Conservation (phyloP, 2,329 filamentous ascomycete species). For the Hymenoscyphus linearis region DNA sequence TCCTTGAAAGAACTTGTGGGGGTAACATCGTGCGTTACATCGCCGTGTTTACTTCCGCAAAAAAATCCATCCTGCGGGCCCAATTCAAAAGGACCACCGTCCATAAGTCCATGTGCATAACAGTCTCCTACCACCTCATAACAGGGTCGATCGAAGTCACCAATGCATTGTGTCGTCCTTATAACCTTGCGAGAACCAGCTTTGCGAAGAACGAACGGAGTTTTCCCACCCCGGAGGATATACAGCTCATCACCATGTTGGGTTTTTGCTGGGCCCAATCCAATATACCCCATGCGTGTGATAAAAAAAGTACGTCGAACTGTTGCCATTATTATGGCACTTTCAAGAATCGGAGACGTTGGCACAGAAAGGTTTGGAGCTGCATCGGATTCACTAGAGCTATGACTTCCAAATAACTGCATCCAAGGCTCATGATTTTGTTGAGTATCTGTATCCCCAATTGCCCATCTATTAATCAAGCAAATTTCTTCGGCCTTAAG, state of each 20-base stretch:
- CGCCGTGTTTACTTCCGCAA: too few relatives aligned
- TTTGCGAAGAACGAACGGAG: constrained; percentile 7
- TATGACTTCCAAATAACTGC: too few relatives aligned
- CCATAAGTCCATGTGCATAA: neutral
- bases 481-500: neutral
- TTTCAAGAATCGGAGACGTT: neutral
- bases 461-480: neutral
- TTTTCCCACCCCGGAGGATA: constrained; percentile 1
- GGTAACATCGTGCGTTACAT: too few relatives aligned
- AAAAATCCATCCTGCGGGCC: too few relatives aligned
- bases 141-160: neutral
- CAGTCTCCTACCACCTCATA: neutral
- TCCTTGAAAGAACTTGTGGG: too few relatives aligned
- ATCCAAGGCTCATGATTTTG: too few relatives aligned
- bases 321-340: neutral
- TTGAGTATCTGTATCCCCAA: neutral
- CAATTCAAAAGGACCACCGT: neutral
- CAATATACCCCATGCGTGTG: constrained; percentile 8
- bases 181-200: neutral
- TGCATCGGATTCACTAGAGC: too few relatives aligned
- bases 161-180: neutral
- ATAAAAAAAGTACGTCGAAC: constrained; percentile 11
- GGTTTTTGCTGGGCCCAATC: constrained; percentile 6
- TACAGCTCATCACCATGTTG: constrained; percentile 2
- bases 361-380: neutral